These are phyloP conservation scores for Cornus kousa DNA, from an alignment of 148 eudicot genomes.

Conservation along the genomic window DNA sequence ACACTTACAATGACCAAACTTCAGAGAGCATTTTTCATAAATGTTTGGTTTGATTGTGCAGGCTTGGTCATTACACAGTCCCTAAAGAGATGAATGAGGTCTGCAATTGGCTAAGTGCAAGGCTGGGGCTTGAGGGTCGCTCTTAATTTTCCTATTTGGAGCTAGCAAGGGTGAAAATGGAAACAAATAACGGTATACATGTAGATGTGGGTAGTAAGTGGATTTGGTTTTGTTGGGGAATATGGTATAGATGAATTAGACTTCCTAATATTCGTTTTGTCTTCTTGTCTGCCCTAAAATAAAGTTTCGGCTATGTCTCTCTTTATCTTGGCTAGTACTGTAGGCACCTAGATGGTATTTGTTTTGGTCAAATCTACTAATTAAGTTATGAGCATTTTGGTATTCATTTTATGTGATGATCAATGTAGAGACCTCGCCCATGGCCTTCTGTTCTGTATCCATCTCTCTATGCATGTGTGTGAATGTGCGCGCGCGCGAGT, in stretches of 20 bases:
- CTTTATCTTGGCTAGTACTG: not conserved
- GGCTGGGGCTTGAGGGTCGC: constrained; percentile 27
- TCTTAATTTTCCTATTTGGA: not conserved
- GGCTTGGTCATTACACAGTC: constrained; percentile 86
- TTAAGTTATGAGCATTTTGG: not conserved
- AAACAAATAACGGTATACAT: not conserved
- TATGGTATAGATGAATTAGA: not conserved
- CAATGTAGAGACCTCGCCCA: not conserved
- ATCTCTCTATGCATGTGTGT: too few species aligned
- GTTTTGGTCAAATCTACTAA: not conserved
- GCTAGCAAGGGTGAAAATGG: not conserved
- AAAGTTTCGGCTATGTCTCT: not conserved
- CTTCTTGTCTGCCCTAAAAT: not conserved
- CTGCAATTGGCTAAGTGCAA: constrained; percentile 57
- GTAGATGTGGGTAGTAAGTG: not conserved
- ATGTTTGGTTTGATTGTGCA: constrained; percentile 28
- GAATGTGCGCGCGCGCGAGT: too few species aligned
- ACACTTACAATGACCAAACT: not conserved
- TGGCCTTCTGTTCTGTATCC: too few species aligned
- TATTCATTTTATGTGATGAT: not conserved
- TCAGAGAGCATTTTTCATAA: not conserved
- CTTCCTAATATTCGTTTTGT: not conserved
- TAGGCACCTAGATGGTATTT: not conserved
- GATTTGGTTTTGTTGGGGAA: not conserved
- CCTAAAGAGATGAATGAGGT: constrained; percentile 95